A percentile compares a stretch with the other conserved stretches of the same genome.
phyloP scores from a whole-genome alignment of 495 filamentous ascomycete species.

The Pyronema omphalodes region DNA sequence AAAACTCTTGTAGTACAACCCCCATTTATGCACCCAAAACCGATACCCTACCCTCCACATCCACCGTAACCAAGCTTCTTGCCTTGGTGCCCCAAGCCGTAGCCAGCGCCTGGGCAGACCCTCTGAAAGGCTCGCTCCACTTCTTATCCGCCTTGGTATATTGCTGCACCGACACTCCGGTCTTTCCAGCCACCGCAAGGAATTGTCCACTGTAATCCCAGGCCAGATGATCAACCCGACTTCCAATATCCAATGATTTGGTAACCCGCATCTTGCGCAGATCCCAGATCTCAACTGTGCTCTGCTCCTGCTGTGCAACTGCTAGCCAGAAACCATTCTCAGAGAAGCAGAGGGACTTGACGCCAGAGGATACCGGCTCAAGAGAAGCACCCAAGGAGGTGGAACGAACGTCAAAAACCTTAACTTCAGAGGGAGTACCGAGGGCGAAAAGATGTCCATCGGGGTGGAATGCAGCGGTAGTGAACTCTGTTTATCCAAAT shows the following conservation, averaged over 20 bases:
- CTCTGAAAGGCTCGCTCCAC: slow-evolving; percentile 75
- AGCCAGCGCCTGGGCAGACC: slow-evolving; percentile 50
- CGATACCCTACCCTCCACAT: slow-evolving; percentile 52
- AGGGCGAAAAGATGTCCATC: slow-evolving; percentile 86
- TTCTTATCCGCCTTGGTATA: slow-evolving; percentile 65
- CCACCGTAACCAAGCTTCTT: slow-evolving; percentile 55
- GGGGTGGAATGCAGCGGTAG: slow-evolving; percentile 73
- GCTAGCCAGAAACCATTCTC: slow-evolving; percentile 98
- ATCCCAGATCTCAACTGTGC: slow-evolving; percentile 70
- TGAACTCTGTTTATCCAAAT: slow-evolving; percentile 33
- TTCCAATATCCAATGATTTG: slow-evolving; percentile 70
- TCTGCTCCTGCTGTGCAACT: slow-evolving; percentile 49
- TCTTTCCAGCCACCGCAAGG: slow-evolving; percentile 61
- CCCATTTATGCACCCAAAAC: slow-evolving; percentile 30
- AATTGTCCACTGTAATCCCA: slow-evolving; percentile 97
- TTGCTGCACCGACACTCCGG: slow-evolving; percentile 68
- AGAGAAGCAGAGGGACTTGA: slow-evolving; percentile 66
- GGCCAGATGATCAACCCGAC: slow-evolving; percentile 45
- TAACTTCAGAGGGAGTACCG: slow-evolving; percentile 59
- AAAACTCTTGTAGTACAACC: background rate
- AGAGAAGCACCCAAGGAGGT: slow-evolving; percentile 53
- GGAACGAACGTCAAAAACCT: slow-evolving; percentile 66
- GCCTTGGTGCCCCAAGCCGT: slow-evolving; percentile 61
- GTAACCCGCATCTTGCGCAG: slow-evolving; percentile 60
- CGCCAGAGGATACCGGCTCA: slow-evolving; percentile 38